These are phyloP conservation scores for Fusarium heterosporum DNA, from an alignment of 2,329 filamentous ascomycete genomes.

Conservation along the genomic window DNA sequence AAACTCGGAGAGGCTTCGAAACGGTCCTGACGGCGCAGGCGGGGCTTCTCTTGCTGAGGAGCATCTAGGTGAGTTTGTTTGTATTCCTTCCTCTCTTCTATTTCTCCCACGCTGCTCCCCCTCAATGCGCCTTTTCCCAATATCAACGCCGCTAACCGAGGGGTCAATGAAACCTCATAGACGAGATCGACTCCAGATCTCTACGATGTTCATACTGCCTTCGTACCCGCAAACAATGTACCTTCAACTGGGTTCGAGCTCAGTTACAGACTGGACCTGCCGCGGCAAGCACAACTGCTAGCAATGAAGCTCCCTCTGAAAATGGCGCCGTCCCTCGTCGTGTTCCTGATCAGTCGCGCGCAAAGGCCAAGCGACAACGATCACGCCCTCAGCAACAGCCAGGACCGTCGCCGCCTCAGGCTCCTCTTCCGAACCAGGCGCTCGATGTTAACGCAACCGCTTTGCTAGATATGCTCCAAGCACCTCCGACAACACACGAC, in stretches of 20 bases:
- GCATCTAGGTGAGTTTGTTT: slow-evolving; percentile 43
- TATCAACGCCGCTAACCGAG: slow-evolving; percentile 41
- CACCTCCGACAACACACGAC: slow-evolving; percentile 45
- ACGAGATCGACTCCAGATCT: slow-evolving; percentile 47
- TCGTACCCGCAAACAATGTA: slow-evolving; percentile 47
- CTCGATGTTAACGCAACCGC: slow-evolving; percentile 46
- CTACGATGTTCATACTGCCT: slow-evolving; percentile 47
- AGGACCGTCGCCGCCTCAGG: slow-evolving; percentile 40
- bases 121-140: slow-evolving; percentile 33
- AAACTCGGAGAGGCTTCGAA: slow-evolving; percentile 44
- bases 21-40: slow-evolving; percentile 35
- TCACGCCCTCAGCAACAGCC: slow-evolving; percentile 41
- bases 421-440: slow-evolving; percentile 40
- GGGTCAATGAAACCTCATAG: slow-evolving; percentile 39
- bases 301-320: slow-evolving; percentile 33
- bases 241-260: slow-evolving; percentile 47
- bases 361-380: slow-evolving; percentile 46
- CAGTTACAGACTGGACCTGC: slow-evolving; percentile 45
- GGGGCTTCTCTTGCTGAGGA: slow-evolving; percentile 45
- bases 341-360: slow-evolving; percentile 43
- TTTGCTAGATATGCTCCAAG: slow-evolving; percentile 47
- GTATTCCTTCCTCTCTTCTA: not conserved
- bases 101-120: slow-evolving; percentile 9
- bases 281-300: slow-evolving; percentile 23
- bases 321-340: slow-evolving; percentile 37